Conservation (phyloP, 305 asterid species). For the Fraxinus ornus region DNA sequence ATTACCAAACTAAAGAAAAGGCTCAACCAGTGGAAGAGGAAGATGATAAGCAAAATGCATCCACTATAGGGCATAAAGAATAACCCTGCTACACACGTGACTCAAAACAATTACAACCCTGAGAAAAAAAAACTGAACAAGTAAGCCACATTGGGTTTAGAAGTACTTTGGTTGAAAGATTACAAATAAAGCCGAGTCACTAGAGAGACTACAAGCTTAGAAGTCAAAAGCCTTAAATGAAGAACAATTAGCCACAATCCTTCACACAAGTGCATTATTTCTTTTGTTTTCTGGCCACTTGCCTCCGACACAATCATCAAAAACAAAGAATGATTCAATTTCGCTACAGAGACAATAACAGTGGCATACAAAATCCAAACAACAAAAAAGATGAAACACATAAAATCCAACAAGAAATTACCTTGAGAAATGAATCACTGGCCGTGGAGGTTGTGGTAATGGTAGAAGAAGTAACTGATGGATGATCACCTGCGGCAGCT, state of each 20-base stretch:
- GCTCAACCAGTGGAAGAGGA: background rate
- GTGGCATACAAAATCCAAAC: background rate
- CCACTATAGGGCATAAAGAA: background rate
- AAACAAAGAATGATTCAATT: slow-evolving; percentile 2
- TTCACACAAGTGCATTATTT: background rate
- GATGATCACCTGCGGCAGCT: slow-evolving; percentile 30
- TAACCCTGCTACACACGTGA: background rate
- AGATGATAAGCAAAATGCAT: background rate
- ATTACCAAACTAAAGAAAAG: background rate
- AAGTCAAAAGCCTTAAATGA: background rate
- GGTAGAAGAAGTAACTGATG: slow-evolving; percentile 34
- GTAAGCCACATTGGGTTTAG: background rate
- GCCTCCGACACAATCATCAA: slow-evolving; percentile 1
- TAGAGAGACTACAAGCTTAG: background rate
- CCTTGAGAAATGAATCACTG: slow-evolving; percentile 67
- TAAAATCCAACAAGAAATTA: slow-evolving; percentile 34
- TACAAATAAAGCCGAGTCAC: background rate
- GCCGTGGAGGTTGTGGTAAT: slow-evolving; percentile 21
- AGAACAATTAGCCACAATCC: background rate
- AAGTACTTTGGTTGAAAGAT: background rate
- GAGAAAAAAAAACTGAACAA: background rate
- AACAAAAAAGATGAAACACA: background rate
- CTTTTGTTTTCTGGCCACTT: background rate
- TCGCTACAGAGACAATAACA: background rate
- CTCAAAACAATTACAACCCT: background rate